Percentiles rank a stretch among this genome's conserved stretches.
Evolutionary conservation across 2,329 filamentous ascomycete species (phyloP).

Genomic region (Clarireedia monteithiana): DNA sequence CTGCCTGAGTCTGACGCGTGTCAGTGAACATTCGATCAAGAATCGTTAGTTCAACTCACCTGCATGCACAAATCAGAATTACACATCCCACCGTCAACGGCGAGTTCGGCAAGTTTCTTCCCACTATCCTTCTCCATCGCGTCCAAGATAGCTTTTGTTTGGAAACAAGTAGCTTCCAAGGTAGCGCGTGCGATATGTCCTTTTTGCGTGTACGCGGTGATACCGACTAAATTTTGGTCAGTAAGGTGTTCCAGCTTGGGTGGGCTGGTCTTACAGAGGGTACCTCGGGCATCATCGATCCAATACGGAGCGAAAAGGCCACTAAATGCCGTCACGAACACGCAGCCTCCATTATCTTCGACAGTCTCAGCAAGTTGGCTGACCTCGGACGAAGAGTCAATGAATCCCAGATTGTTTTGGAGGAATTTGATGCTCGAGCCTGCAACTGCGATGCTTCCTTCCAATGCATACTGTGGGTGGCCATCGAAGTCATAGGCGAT

Average conservation of each 20-base stretch:
- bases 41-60: conserved; percentile 31
- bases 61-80: conserved; percentile 68
- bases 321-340: conserved; percentile 66
- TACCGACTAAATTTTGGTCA: conserved; percentile 41
- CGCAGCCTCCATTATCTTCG: conserved; percentile 58
- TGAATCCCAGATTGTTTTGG: conserved; percentile 57
- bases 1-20: conserved; percentile 57
- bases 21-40: background rate
- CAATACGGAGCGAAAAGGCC: conserved; percentile 69
- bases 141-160: conserved; percentile 65
- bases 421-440: conserved; percentile 69
- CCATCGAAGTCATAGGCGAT: conserved; percentile 70
- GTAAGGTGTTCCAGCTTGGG: conserved; percentile 2
- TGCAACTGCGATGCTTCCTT: conserved; percentile 70
- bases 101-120: conserved; percentile 53
- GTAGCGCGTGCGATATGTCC: conserved; percentile 67
- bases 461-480: conserved; percentile 65
- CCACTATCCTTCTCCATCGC: conserved; percentile 67
- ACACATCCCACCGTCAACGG: conserved; percentile 66
- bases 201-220: conserved; percentile 60
- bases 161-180: conserved; percentile 65
- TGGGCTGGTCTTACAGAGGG: conserved; percentile 45
- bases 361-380: conserved; percentile 57
- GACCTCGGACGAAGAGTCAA: conserved; percentile 54
- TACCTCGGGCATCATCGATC: conserved; percentile 68